Evolutionary conservation across 331 rosid species (phyloP).

Genomic region (Pyracantha coccinea): DNA sequence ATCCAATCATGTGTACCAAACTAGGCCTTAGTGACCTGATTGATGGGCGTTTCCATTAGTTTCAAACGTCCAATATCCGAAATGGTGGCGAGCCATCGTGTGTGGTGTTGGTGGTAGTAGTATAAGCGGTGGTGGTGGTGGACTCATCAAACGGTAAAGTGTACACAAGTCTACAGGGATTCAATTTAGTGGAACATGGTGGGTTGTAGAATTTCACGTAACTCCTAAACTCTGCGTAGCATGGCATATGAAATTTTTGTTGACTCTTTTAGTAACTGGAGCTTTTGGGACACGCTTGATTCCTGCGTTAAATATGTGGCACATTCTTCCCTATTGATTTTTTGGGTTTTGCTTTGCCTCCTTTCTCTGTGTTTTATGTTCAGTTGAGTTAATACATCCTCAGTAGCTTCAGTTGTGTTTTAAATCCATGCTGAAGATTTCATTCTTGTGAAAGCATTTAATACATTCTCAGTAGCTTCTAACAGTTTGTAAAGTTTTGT

Average conservation of each 20-base stretch:
- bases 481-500: neutral
- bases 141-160: neutral
- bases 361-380: neutral
- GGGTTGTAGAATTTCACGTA: neutral
- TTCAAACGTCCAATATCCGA: neutral
- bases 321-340: neutral
- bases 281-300: neutral
- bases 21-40: neutral
- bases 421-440: neutral
- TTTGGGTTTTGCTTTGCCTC: neutral
- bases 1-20: too few relatives aligned
- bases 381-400: neutral
- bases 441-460: neutral
- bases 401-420: too few relatives aligned
- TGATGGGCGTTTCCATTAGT: neutral
- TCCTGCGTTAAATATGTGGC: neutral
- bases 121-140: neutral
- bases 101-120: neutral
- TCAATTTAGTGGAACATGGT: neutral
- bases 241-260: neutral
- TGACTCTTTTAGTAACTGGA: neutral
- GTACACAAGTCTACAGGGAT: neutral
- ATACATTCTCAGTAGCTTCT: neutral
- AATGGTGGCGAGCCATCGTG: neutral
- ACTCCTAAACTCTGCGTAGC: neutral